Base-by-base conservation (phyloP, 495 filamentous ascomycete genomes). In the Chaetomidium leptoderma region DNA sequence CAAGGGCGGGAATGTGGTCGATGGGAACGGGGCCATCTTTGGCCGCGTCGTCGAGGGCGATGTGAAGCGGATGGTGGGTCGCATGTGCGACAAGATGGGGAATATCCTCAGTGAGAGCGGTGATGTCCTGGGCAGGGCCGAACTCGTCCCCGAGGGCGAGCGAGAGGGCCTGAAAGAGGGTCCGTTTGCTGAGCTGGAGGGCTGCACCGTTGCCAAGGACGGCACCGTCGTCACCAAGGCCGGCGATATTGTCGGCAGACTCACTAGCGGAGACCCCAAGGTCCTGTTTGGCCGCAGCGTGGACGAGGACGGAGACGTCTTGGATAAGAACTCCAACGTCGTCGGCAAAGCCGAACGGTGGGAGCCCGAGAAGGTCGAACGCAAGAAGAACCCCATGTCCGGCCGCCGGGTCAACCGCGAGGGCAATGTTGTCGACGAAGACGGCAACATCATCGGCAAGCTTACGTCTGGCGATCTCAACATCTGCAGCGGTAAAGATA, bases 1-100 rank as follows among this genome's bases (percentile, higher is more conserved):
- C 74, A 93, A 93, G 71, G 79, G 77, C 8, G 90, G 90, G 45
- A 92, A 92, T 43, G 82, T 92, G 17, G 90, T 95, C 55, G 90
- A 95, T 65, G 70, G 72, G 24, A 76, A 77, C 27, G 90, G 90
- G n/a, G 76, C 76, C 19, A 86, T 93, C 63, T 84, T 83, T 60
- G 90, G 90, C 23, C 84, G 87, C 19, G 81, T 95, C 9, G 76
- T 84, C 40, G 86, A 90, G 63, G 90, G 90, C 21, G 84, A 91
- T 46, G 69, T 81, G 16, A 81, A 82, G 68, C 78, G 78, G 51
- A 78, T 95, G 57, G 78, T 90, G 21, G 90, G 90, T 30, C 82
- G 84, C 66, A 92, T 89, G 82, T 88, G 87, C 67, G 86, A 93
- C 60, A 87, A 86, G 68, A 73, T 90, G 57, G 90, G 90, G 45